Conservation (phyloP, 2,329 filamentous ascomycete genomes). For the Neofusicoccum parvum region DNA sequence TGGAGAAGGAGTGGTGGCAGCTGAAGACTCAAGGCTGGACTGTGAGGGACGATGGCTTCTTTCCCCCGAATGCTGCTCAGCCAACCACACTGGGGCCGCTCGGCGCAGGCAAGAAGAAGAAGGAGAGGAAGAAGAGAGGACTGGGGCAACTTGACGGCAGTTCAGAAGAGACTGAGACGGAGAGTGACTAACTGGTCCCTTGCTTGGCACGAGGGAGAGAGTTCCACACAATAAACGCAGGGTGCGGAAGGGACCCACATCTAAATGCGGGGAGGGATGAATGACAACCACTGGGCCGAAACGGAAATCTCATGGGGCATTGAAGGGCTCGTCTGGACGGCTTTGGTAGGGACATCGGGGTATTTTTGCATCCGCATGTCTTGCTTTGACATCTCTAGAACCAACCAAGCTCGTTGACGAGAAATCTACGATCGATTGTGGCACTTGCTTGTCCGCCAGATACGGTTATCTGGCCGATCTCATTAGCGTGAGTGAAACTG, state of each 20-base stretch:
- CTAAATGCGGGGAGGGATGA: neutral
- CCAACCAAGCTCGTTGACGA: too few relatives aligned
- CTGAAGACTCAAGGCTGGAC: conserved; percentile 70
- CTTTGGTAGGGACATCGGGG: too few relatives aligned
- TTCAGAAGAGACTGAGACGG: conserved; percentile 23
- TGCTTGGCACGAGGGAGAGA: neutral
- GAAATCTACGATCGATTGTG: too few relatives aligned
- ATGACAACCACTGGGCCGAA: neutral
- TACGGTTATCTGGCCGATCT: too few relatives aligned
- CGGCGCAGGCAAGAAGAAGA: conserved; percentile 16
- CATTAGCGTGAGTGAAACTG: too few relatives aligned
- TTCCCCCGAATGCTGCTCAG: neutral
- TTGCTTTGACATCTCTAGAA: too few relatives aligned
- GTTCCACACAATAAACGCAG: neutral
- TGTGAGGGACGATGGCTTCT: conserved; percentile 28
- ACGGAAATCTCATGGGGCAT: too few relatives aligned
- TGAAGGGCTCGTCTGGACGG: too few relatives aligned
- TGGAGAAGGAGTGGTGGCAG: conserved; percentile 69
- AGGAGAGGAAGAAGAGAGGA: conserved; percentile 30
- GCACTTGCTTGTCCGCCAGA: too few relatives aligned
- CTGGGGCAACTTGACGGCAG: neutral
- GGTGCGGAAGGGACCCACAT: neutral
- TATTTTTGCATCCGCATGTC: too few relatives aligned
- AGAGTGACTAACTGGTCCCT: neutral
- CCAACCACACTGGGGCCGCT: neutral